These are phyloP conservation scores for Penicillium sp. DNA, from an alignment of 2,329 filamentous ascomycete genomes.

Conservation along the genomic window DNA sequence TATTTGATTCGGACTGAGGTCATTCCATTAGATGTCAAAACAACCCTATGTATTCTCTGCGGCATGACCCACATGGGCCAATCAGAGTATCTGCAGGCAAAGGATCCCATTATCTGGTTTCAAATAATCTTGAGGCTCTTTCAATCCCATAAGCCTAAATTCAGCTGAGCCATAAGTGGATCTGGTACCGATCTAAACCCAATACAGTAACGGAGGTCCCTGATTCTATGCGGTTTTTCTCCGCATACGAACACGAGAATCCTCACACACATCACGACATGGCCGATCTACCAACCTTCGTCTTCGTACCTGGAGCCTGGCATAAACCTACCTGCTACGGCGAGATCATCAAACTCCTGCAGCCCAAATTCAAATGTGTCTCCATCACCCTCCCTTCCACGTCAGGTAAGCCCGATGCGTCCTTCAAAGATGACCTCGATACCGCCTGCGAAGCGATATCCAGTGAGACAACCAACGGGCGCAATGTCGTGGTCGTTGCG, in stretches of 20 bases:
- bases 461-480: constrained; percentile 37
- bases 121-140: no score
- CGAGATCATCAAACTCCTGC: constrained; percentile 36
- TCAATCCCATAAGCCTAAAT: no score
- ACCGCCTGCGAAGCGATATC: constrained; percentile 39
- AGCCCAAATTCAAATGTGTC: constrained; percentile 33
- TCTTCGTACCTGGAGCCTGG: constrained; percentile 53
- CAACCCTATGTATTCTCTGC: no score
- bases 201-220: no score
- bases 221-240: background rate
- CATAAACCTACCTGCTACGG: constrained; percentile 43
- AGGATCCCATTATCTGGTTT: no score
- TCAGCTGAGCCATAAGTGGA: no score
- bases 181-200: no score
- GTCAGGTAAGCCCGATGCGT: constrained; percentile 32
- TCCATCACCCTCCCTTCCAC: constrained; percentile 44
- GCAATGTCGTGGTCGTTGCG: constrained; percentile 48
- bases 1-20: no score
- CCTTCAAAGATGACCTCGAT: constrained; percentile 46
- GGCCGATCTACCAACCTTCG: constrained; percentile 32
- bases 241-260: background rate
- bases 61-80: no score
- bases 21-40: no score
- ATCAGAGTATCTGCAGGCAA: no score
- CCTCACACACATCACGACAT: background rate